A percentile compares a stretch with the other conserved stretches of the same genome.
Evolutionary conservation across 2,329 filamentous ascomycete species (phyloP).

Genomic region (Rhytidhysteron rufulum): DNA sequence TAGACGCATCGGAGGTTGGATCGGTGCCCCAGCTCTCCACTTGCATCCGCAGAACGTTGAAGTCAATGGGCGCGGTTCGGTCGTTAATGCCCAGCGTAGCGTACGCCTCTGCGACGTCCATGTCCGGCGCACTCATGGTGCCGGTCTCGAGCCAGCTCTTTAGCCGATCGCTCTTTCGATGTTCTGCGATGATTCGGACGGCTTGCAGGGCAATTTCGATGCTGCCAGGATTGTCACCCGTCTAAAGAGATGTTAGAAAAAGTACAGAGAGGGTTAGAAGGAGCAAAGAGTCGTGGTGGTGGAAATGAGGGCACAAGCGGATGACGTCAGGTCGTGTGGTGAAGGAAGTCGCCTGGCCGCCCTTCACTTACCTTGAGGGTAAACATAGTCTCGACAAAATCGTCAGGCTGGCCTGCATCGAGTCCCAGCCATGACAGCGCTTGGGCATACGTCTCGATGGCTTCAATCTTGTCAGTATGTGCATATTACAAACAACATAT

Average conservation of each 20-base stretch:
- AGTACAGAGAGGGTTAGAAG: background rate
- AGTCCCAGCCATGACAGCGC: slow-evolving; percentile 61
- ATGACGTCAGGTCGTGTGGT: slow-evolving; percentile 5
- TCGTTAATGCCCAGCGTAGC: slow-evolving; percentile 46
- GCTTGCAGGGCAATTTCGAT: slow-evolving; percentile 53
- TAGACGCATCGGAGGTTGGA: slow-evolving; percentile 44
- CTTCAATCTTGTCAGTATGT: slow-evolving; percentile 19
- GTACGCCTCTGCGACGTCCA: slow-evolving; percentile 46
- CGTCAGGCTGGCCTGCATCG: slow-evolving; percentile 46
- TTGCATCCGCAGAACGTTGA: slow-evolving; percentile 32
- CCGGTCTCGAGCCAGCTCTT: slow-evolving; percentile 52
- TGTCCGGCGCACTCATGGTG: slow-evolving; percentile 46
- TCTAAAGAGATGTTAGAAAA: slow-evolving; percentile 28
- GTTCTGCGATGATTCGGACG: slow-evolving; percentile 55
- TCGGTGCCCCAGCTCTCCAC: slow-evolving; percentile 25
- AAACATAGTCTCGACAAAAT: slow-evolving; percentile 56
- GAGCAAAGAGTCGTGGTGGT: slow-evolving; percentile 1
- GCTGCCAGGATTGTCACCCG: slow-evolving; percentile 48
- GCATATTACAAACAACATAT: background rate
- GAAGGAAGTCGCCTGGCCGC: slow-evolving; percentile 5
- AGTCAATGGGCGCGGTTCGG: slow-evolving; percentile 48
- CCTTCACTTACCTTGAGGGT: slow-evolving; percentile 48
- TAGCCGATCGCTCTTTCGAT: slow-evolving; percentile 54
- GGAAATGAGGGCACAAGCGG: background rate
- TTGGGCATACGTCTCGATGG: slow-evolving; percentile 59